A percentile compares a stretch with the other conserved stretches of the same genome.
Evolutionary conservation across 2,329 filamentous ascomycete genomes (phyloP).

Genomic region (Hypoxylon sp.): DNA sequence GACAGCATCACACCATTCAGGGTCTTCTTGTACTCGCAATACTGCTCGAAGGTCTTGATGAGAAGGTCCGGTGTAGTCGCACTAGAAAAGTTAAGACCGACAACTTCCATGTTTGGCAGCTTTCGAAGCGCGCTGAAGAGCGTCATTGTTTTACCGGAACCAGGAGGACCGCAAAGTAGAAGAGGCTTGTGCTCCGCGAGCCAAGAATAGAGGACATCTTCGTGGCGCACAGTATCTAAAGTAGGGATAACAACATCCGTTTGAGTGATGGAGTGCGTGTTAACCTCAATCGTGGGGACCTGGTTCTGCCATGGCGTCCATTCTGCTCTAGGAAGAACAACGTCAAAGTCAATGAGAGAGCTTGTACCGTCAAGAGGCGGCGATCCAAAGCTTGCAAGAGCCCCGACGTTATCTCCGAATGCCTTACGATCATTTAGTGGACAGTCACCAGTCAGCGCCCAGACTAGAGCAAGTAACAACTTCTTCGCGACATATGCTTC

Average conservation of each 20-base stretch:
- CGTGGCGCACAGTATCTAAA: conserved; percentile 95
- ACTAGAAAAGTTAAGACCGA: conserved; percentile 99
- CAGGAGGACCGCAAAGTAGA: conserved; percentile 94
- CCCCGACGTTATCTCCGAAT: conserved; percentile 88
- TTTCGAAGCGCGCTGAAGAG: conserved; percentile 97
- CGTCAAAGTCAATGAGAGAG: conserved; percentile 96
- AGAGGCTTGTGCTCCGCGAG: conserved; percentile 98
- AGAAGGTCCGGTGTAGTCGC: conserved; percentile 97
- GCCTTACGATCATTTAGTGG: conserved; percentile 87
- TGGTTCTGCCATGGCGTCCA: conserved; percentile 96
- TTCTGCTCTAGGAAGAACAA: conserved; percentile 85
- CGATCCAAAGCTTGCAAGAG: conserved; percentile 87
- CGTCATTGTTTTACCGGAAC: conserved; percentile 99
- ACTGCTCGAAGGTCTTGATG: conserved; percentile 99
- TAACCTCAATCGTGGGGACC: conserved; percentile 94
- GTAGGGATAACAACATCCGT: conserved; percentile 99
- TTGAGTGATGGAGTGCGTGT: conserved; percentile 97
- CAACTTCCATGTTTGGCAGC: conserved; percentile 98
- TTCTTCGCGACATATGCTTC: conserved; percentile 95
- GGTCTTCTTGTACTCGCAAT: conserved; percentile 99
- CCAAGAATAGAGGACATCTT: conserved; percentile 99
- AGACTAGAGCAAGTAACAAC: conserved; percentile 90
- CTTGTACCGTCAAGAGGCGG: conserved; percentile 83
- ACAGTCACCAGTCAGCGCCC: conserved; percentile 96
- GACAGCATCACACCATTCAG: conserved; percentile 96